Percentiles rank a stretch among this genome's conserved stretches.
These are phyloP conservation scores for Penicillium sp. DNA, from an alignment of 2,329 filamentous ascomycete species.

Conservation along the genomic window DNA sequence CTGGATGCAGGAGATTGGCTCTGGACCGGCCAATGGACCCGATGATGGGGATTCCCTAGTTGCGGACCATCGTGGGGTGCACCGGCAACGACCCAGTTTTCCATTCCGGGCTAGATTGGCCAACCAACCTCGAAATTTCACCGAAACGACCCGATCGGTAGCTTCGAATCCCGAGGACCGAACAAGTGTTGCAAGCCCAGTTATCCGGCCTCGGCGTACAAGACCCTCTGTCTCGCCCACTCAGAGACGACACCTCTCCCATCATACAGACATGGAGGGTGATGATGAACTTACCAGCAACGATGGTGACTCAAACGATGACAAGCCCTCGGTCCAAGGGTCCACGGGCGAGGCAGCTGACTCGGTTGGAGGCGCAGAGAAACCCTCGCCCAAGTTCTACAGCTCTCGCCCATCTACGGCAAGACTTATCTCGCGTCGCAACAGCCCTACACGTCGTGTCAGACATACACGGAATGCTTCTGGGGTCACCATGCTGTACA, in stretches of 20 bases:
- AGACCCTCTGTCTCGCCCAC: constrained; percentile 29
- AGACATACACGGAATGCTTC: constrained; percentile 73
- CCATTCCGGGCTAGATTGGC: constrained; percentile 43
- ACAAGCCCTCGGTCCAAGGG: constrained; percentile 23
- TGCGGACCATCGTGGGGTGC: constrained; percentile 58
- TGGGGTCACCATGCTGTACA: constrained; percentile 80
- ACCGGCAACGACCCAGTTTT: constrained; percentile 51
- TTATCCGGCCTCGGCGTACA: constrained; percentile 38
- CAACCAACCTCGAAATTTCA: constrained; percentile 46
- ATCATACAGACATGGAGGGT: constrained; percentile 78
- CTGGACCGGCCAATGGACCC: constrained; percentile 56
- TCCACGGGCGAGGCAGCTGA: constrained; percentile 19
- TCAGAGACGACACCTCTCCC: constrained; percentile 48
- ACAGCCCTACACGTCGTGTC: constrained; percentile 38
- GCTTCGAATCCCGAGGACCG: constrained; percentile 59
- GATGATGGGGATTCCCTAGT: constrained; percentile 61
- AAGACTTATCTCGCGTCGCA: constrained; percentile 40
- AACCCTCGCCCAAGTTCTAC: constrained; percentile 36
- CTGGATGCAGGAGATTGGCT: constrained; percentile 77
- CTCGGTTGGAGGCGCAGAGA: constrained; percentile 22
- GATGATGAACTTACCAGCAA: constrained; percentile 88
- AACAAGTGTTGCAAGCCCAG: constrained; percentile 33
- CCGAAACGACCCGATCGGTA: constrained; percentile 54
- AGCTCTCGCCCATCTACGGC: constrained; percentile 45
- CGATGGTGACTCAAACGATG: constrained; percentile 54